Evolutionary conservation across 306 rosid genomes (phyloP), one percentile per base, ranked within the genome.

Genomic region (Styphnolobium japonicum): DNA sequence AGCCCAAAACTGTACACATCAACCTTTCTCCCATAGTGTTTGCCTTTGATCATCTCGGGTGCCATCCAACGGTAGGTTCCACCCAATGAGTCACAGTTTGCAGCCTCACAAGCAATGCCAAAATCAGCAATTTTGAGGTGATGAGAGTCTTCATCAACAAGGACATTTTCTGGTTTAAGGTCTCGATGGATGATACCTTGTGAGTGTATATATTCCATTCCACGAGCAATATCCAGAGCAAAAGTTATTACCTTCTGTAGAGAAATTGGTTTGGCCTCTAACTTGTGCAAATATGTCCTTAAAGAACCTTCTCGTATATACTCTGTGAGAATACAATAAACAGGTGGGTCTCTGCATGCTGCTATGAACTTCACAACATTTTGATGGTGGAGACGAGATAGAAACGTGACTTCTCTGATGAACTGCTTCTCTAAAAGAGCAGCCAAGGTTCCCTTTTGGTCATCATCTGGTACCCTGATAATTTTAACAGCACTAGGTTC

Each of bases 51-150:
- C 96, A 91, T 87, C 87, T 91, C 96, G 0, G 96, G 96, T 49
- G 96, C 96, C 96, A 91, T 91, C 96, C 96, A 91, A 10, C 96
- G 85, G 16, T 86, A 91, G 1, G 96, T 91, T n/a, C 96, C 93
- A 4, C 90, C 85, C 81, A 89, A 76, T 4, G 85, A 81, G 63
- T 89, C 93, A 57, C 91, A 85, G 56, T 52, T 79, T 3, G 80
- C 87, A 83, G 87, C 92, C 69, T 88, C 90, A 31, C 93, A 91
- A 22, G 90, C 96, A 46, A 86, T 91, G 18, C 96, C 96, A 71
- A 89, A 91, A 86, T 91, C 96, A 37, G 93, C 96, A 39, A 91
- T 71, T 82, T 91, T 91, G 78, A 91, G 78, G 77, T 58, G 86
- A 39, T 58, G 86, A 39, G 75, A 82, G 16, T 89, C 88, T 67